Base-by-base conservation (phyloP, 148 eudicot genomes). In the Nyssa sinensis region DNA sequence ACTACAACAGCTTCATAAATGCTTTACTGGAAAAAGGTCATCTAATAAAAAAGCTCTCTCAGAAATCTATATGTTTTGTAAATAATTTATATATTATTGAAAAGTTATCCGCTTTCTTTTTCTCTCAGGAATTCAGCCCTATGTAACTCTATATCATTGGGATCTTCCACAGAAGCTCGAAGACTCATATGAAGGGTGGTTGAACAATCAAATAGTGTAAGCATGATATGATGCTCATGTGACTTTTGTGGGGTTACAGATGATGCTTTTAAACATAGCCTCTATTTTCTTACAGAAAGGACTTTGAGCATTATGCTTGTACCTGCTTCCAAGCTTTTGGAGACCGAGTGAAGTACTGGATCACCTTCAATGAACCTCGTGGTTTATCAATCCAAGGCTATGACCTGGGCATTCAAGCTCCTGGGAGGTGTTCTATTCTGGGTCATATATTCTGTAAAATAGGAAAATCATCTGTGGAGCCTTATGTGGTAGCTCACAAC, bases 311-410 rank as follows among this genome's bases (percentile, higher is more conserved):
- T 4, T 95, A 84, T 84, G 98, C 96, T 57, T 80, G 80, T 66
- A 89, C 91, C 61, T 95, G 98, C 80, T 95, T 95, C 82, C 75
- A 86, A 81, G 94, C 83, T 7, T 95, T 90, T 66, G 98, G 98
- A 23, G 93, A 95, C 70, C 80, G 97, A 84, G 97, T 95, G 71
- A 95, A 95, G 86, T 24, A 89, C 37, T 95, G 98, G 98, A 85
- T 95, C 77, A 95, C 98, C 39, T 86, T 95, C 83, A 95, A 95
- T n/a, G 98, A 95, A 87, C 98, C 98, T 69, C 97, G 79, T 60
- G 89, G 88, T 31, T 77, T 89, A 34, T 79, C 94, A 19, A 90
- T 95, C 51, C 90, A 90, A 72, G 97, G 98, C 25, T 95, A 92
- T 68, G 93, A 95, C 71, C 49, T 77, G 1, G 98, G 98, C 1